Evolutionary conservation across 495 filamentous ascomycete species (phyloP), one percentile per base, ranked within the genome.

Genomic region (Glarea lozoyensis): DNA sequence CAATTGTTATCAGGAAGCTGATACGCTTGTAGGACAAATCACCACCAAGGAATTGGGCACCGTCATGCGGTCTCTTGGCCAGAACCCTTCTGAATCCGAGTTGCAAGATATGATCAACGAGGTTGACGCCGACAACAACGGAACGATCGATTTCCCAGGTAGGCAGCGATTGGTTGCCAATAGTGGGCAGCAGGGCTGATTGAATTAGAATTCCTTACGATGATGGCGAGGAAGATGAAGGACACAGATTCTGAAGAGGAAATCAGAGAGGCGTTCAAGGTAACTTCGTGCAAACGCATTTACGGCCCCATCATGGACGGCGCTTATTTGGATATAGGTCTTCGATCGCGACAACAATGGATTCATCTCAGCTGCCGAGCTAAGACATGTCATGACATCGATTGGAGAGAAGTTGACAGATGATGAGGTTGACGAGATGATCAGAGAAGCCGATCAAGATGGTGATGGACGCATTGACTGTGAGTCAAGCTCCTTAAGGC

Each of bases 171-270:
- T 11, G 15, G 17, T 10, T 19, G 18, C 36, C 16, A 29, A 31
- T 44, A n/a, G 21, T 13, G 43, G 13, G 4, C 18, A 31, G 42
- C 22, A 17, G 17, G 37, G 22, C 42, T 50, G 17, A 48, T 33
- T 60, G 48, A 56, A n/a, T 7, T 21, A 95, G 92, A 98, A 55
- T 98, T 98, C 71, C 76, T 97, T 43, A 97, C 92, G 46, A 98
- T 97, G 93, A 98, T 98, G 92, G 92, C 93, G 41, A 81, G 93
- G 58, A 97, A 97, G 73, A 98, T 98, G 93, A 98, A 97, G 78
- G 93, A 97, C 59, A 97, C 93, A 54, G 92, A 97, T 59, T 96
- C 90, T 38, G 93, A 98, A 71, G 93, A 97, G 72, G 92, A 98
- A 66, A 97, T 98, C 60, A 85, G 93, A 55, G 86, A 94, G 63